Evolutionary conservation across 2,329 filamentous ascomycete genomes (phyloP), one percentile per base, ranked within the genome.

Genomic region (Calonectria multiphialidica): DNA sequence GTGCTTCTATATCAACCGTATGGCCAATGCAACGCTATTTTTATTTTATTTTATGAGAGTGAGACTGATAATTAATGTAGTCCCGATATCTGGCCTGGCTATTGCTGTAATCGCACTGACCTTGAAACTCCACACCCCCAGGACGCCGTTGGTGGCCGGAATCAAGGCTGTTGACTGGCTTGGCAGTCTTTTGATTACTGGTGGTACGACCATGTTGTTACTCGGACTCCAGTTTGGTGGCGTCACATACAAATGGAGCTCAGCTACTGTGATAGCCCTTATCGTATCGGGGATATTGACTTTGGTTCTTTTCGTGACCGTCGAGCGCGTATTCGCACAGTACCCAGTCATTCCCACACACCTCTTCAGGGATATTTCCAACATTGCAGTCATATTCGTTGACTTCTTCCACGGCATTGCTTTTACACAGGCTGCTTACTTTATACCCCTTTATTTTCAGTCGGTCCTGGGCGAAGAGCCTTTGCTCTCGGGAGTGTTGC

Each of bases 1-100:
- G 65, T 67, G 65, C 40, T 67, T 67, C 25, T 67, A 67, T 30
- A 47, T 67, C 37, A 67, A 67, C 37, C 53, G 64, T 67, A 37
- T 12, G 18, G 9, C 30, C 25, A 30, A 37, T 37, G 35, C 35
- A 37, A 5, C 28, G 28, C 28, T 40, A n/a, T n/a, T n/a, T n/a
- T 9, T 8, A 7, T 35, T 50, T 35, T 15, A 2, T n/a, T n/a
- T n/a, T 10, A 23, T 10, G 21, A 40, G 37, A 30, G 18, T 5
- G 2, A 30, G 7, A 15, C 47, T 30, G 12, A 23, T 18, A 6
- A 18, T 2, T 3, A 13, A 2, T 25, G 12, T 35, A 65, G 45
- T 65, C 25, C 47, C 45, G 7, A 66, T 23, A 30, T 50, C 62
- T 30, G 47, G 45, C 18, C 10, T 47, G 9, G 37, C 65, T 2